A percentile compares a stretch with the other conserved stretches of the same genome.
Evolutionary conservation across 2,329 filamentous ascomycete species (phyloP).

Genomic region (Teratosphaeriaceae sp.): DNA sequence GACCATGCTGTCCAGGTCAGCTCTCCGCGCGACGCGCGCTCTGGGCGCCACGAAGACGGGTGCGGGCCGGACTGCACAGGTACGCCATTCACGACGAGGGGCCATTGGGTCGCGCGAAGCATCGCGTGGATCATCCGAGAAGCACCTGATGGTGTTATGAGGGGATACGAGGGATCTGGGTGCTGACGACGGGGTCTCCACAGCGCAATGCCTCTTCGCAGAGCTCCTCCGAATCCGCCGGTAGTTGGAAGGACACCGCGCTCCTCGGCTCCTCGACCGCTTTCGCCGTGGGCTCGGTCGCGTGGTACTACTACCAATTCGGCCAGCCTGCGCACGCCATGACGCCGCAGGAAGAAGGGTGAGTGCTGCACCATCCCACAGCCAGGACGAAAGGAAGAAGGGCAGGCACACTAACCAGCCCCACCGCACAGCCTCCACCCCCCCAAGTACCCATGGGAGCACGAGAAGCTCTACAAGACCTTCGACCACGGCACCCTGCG

Average conservation of each 20-base stretch:
- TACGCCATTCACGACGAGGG: constrained; percentile 25
- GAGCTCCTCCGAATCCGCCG: constrained; percentile 60
- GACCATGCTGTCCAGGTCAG: constrained; percentile 91
- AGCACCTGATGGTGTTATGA: background rate
- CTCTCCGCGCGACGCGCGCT: constrained; percentile 80
- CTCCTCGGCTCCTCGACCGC: constrained; percentile 81
- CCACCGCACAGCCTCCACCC: constrained; percentile 67
- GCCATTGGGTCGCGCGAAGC: constrained; percentile 1
- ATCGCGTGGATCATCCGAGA: background rate
- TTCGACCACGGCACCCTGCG: constrained; percentile 97
- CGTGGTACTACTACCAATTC: constrained; percentile 97
- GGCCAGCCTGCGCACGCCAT: constrained; percentile 80
- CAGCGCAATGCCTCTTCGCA: constrained; percentile 62
- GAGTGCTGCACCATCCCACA: constrained; percentile 37
- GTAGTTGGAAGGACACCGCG: constrained; percentile 75
- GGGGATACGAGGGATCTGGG: constrained; percentile 4
- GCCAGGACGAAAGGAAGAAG: constrained; percentile 16
- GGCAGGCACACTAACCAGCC: constrained; percentile 9
- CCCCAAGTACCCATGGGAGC: constrained; percentile 92
- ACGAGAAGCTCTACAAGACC: constrained; percentile 85
- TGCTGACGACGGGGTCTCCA: constrained; percentile 17
- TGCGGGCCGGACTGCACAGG: constrained; percentile 40
- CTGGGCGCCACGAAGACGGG: constrained; percentile 70
- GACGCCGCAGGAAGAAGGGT: constrained; percentile 97
- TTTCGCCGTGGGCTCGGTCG: constrained; percentile 79